Evolutionary conservation across 1,139 yeast genomes (phyloP), one percentile per base, ranked within the genome.

Genomic region (Yamadazyma taylorii): DNA sequence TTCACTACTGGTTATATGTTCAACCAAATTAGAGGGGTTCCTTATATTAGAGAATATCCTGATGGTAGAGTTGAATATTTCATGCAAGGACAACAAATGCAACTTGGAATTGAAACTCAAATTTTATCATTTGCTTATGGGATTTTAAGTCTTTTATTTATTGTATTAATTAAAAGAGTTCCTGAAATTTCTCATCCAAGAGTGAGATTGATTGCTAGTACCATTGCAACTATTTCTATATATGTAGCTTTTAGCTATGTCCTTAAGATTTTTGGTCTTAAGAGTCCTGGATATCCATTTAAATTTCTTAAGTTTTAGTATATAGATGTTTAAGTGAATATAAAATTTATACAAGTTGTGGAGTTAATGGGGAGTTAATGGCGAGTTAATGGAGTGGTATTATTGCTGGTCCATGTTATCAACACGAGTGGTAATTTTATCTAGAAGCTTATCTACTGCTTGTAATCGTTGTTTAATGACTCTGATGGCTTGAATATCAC

Each of bases 1-100:
- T 86, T 90, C 68, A 81, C 79, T 36, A 73, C 94, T 10, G 98
- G 98, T 12, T 86, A 89, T 63, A 92, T 92, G 98, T 92, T 80
- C 74, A 89, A 88, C 59, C 78, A 79, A 51, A 92, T 92, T 46
- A 79, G 97, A 58, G 76, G 76, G 30, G 74, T 82, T 7, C 95
- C 88, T 14, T 85, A 81, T 53, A 70, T 84, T 25, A 81, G 79
- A 42, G 75, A 74, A 33, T 73, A 70, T 37, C 69, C 68, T 7
- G 64, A 75, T 34, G 92, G 90, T 21, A 61, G 62, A 3, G 69
- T 75, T 3, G 73, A 75, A 30, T 89, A 87, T 57, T 78, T 90
- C 52, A 52, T 68, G 8, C 72, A 74, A 6, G 81, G 86, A 23
- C 89, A 85, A 51, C 86, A 83, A 52, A 67, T 66, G 36, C 98